phyloP scores from a whole-genome alignment of 192 early-diverging fungal genomes.

The Podochytrium sp. region DNA sequence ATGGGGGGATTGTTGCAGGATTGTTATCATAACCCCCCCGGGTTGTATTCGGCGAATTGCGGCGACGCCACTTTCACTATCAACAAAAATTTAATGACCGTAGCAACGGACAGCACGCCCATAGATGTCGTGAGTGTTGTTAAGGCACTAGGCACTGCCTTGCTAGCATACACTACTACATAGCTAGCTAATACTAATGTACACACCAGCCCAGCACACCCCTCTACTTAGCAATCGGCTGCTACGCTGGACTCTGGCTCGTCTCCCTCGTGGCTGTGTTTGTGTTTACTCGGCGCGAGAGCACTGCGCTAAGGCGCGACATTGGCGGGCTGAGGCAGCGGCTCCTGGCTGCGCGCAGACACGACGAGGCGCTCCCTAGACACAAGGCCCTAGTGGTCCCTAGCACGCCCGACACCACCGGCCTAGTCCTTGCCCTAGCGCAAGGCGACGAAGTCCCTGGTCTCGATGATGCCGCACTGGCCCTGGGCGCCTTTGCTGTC shows the following conservation, averaged over 20 bases:
- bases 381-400: constrained; percentile 10
- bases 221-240: neutral
- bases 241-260: constrained; percentile 1
- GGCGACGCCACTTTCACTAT: too few relatives aligned
- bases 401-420: constrained; percentile 17
- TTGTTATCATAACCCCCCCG: too few relatives aligned
- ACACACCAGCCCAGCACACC: neutral
- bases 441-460: neutral
- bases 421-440: constrained; percentile 14
- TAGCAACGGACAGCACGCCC: too few relatives aligned
- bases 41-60: too few relatives aligned
- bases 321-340: neutral
- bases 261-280: constrained; percentile 9
- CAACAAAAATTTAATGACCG: too few relatives aligned
- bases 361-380: neutral
- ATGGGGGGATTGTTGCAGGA: too few relatives aligned
- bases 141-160: too few relatives aligned
- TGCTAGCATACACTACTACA: too few relatives aligned
- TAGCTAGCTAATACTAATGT: too few relatives aligned
- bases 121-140: too few relatives aligned
- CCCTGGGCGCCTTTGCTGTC: neutral
- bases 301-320: neutral
- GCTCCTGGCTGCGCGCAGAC: neutral
- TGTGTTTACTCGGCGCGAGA: constrained; percentile 14
- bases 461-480: neutral